phyloP scores from a whole-genome alignment of 2,329 filamentous ascomycete species.

The Neonectria hederae region DNA sequence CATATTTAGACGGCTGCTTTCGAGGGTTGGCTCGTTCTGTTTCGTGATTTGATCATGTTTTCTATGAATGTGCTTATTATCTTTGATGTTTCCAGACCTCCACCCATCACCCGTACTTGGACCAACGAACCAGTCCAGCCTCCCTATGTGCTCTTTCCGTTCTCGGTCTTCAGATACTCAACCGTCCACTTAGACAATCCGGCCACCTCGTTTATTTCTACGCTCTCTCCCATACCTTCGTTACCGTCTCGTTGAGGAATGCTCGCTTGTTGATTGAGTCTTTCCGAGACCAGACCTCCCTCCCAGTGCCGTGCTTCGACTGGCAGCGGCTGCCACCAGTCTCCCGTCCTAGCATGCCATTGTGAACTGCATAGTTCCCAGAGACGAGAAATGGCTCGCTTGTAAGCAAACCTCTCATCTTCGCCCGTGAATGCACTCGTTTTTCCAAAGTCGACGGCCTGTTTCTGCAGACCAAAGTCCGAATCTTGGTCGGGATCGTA shows the following conservation, averaged over 20 bases:
- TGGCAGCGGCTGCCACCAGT: constrained; percentile 79
- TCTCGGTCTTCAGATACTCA: constrained; percentile 45
- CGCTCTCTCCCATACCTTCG: constrained; percentile 48
- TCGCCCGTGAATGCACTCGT: constrained; percentile 78
- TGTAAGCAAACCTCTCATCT: constrained; percentile 84
- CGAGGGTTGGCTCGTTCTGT: not conserved
- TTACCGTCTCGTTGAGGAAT: constrained; percentile 20
- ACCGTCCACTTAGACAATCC: constrained; percentile 52
- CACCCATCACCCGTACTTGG: not conserved
- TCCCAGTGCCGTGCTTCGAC: constrained; percentile 75
- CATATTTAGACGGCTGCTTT: not conserved
- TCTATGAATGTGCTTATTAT: not conserved
- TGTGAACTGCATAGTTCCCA: constrained; percentile 82
- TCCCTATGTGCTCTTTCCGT: constrained; percentile 26
- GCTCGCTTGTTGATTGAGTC: constrained; percentile 21
- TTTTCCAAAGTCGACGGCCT: constrained; percentile 72
- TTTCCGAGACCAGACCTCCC: constrained; percentile 44
- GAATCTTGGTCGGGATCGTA: constrained; percentile 68
- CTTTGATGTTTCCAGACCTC: not conserved
- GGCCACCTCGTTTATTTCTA: constrained; percentile 50
- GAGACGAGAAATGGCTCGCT: constrained; percentile 77
- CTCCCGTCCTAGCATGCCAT: constrained; percentile 73
- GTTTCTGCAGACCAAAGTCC: constrained; percentile 57
- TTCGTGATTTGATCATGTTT: not conserved
- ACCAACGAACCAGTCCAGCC: not conserved